These are phyloP conservation scores for Gossypioides kirkii DNA, from an alignment of 345 rosid species.

Conservation along the genomic window DNA sequence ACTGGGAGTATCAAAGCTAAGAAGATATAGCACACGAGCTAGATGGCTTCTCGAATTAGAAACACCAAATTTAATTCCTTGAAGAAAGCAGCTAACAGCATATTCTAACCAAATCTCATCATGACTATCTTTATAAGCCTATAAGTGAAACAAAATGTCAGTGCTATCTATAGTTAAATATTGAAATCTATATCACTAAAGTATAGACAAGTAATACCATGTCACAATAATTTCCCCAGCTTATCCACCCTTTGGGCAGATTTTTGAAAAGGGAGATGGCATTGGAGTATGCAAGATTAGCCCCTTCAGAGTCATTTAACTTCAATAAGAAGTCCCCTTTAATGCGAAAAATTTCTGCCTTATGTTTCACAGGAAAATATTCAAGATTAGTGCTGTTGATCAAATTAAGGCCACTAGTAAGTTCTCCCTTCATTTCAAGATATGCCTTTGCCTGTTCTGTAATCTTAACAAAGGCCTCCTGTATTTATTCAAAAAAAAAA, in stretches of 20 bases:
- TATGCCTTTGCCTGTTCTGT: conserved; percentile 97
- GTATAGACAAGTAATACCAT: conserved; percentile 50
- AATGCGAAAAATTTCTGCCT: conserved; percentile 82
- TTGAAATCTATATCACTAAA: conserved; percentile 9
- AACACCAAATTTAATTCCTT: conserved; percentile 92
- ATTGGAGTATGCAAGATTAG: conserved; percentile 79
- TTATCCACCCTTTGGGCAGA: conserved; percentile 98
- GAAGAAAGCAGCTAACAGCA: conserved; percentile 97
- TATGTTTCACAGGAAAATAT: conserved; percentile 79
- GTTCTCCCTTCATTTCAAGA: conserved; percentile 93
- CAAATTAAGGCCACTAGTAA: conserved; percentile 79
- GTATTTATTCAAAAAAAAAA: conserved; percentile 27
- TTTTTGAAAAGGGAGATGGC: conserved; percentile 83
- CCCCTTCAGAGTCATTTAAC: conserved; percentile 74
- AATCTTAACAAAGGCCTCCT: conserved; percentile 99
- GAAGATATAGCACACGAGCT: conserved; percentile 92
- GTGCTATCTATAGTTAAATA: neutral
- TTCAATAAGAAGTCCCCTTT: conserved; percentile 81
- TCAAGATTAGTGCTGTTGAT: conserved; percentile 90
- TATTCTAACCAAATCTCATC: conserved; percentile 97
- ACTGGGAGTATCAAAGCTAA: conserved; percentile 88
- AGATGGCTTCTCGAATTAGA: conserved; percentile 94
- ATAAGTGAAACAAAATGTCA: conserved; percentile 28
- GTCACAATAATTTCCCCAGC: conserved; percentile 98
- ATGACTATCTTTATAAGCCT: conserved; percentile 81